These are phyloP conservation scores for Fusarium lyarnte DNA, from an alignment of 2,329 filamentous ascomycete species.

Conservation along the genomic window DNA sequence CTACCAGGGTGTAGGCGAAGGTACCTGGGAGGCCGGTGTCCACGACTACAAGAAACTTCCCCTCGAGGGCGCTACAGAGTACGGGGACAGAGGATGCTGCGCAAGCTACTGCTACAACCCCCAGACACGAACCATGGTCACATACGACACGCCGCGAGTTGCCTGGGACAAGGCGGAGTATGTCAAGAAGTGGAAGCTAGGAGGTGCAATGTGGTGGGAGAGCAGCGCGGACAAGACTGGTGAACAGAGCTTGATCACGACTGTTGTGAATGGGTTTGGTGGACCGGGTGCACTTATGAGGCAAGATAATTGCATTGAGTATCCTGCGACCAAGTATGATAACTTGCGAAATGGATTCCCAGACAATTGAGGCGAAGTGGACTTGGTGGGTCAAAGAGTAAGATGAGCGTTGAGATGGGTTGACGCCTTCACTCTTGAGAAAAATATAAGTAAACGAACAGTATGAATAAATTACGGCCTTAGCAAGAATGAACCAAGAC, in stretches of 20 bases:
- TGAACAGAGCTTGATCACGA: slow-evolving; percentile 73
- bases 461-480: neutral
- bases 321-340: slow-evolving; percentile 75
- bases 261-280: slow-evolving; percentile 68
- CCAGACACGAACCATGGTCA: slow-evolving; percentile 72
- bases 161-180: slow-evolving; percentile 76
- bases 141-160: slow-evolving; percentile 78
- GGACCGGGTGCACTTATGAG: slow-evolving; percentile 60
- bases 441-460: neutral
- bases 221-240: slow-evolving; percentile 78
- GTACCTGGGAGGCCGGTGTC: slow-evolving; percentile 85
- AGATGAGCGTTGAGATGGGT: neutral
- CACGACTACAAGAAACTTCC: slow-evolving; percentile 92
- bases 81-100: slow-evolving; percentile 68
- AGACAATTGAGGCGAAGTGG: slow-evolving; percentile 47
- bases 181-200: slow-evolving; percentile 72
- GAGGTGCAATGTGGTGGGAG: slow-evolving; percentile 99
- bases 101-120: slow-evolving; percentile 84
- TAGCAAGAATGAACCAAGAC: neutral
- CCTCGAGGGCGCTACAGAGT: slow-evolving; percentile 70
- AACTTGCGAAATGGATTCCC: slow-evolving; percentile 71
- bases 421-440: neutral
- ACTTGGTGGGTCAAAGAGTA: neutral
- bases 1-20: slow-evolving; percentile 78
- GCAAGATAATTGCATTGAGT: slow-evolving; percentile 68